Evolutionary conservation across 306 rosid species (phyloP).

Genomic region (Cajanus cajan): DNA sequence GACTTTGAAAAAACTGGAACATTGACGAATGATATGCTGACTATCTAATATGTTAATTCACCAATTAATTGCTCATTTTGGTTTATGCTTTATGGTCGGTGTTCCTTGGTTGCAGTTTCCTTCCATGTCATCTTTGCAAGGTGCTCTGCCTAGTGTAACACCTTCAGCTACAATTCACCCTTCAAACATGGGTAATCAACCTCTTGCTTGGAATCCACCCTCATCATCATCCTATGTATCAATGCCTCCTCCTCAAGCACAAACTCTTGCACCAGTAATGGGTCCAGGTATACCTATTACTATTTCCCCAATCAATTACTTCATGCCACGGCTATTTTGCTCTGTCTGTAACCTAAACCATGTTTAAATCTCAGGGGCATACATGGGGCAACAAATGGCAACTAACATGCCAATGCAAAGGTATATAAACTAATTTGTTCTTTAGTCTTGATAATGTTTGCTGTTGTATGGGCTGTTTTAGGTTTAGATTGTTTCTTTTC

Average conservation of each 20-base stretch:
- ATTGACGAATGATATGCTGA: neutral
- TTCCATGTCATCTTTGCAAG: conserved; percentile 65
- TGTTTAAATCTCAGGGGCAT: conserved; percentile 59
- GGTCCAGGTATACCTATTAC: conserved; percentile 34
- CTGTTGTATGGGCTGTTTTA: neutral
- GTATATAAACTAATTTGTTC: conserved; percentile 35
- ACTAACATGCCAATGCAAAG: conserved; percentile 56
- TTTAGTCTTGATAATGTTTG: neutral
- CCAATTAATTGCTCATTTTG: conserved; percentile 9
- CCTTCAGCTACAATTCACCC: conserved; percentile 52
- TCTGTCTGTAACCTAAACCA: conserved; percentile 32
- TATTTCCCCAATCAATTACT: conserved; percentile 8
- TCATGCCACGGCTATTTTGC: neutral
- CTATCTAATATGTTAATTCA: conserved; percentile 2
- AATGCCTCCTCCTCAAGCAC: conserved; percentile 50
- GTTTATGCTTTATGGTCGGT: conserved; percentile 24
- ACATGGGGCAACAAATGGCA: conserved; percentile 60
- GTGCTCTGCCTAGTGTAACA: conserved; percentile 55
- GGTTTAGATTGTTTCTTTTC: neutral
- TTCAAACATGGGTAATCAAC: conserved; percentile 56
- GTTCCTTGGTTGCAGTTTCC: conserved; percentile 67
- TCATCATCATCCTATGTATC: conserved; percentile 47
- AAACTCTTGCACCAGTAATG: conserved; percentile 46
- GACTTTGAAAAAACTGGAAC: conserved; percentile 11
- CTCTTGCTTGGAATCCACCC: conserved; percentile 60